Conservation (phyloP, 768 basidiomycete genomes). For the Leucocoprinus birnbaumii region DNA sequence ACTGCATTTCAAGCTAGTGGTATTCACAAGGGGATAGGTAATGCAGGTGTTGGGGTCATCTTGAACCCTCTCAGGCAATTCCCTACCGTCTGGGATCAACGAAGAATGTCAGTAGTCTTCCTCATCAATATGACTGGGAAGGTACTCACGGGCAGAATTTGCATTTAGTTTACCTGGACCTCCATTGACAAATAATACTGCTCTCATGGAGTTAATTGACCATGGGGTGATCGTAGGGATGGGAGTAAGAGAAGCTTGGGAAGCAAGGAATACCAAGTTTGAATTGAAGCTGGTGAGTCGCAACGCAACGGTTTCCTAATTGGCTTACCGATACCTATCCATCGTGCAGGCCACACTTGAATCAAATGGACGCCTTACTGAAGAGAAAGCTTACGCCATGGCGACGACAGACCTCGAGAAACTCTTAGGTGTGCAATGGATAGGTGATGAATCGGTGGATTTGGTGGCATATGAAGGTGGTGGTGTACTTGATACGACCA, state of each 20-base stretch:
- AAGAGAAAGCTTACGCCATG: constrained; percentile 38
- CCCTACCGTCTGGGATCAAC: constrained; percentile 72
- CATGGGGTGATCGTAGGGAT: constrained; percentile 82
- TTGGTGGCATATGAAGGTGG: constrained; percentile 62
- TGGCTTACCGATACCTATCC: too few relatives aligned
- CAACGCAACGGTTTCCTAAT: too few relatives aligned
- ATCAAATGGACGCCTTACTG: constrained; percentile 40
- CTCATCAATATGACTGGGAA: not conserved
- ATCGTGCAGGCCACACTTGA: constrained; percentile 46
- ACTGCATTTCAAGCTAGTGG: not conserved
- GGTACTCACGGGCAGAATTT: constrained; percentile 7
- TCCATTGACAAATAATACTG: constrained; percentile 63
- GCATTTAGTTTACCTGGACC: constrained; percentile 65
- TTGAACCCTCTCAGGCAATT: constrained; percentile 59
- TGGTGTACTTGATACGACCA: constrained; percentile 49
- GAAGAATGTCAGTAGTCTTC: constrained; percentile 49
- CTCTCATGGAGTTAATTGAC: constrained; percentile 58
- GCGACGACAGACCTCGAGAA: constrained; percentile 44
- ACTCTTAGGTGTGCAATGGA: constrained; percentile 34
- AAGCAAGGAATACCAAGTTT: constrained; percentile 72
- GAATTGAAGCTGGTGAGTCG: constrained; percentile 73
- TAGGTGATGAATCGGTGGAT: constrained; percentile 46
- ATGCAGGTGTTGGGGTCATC: constrained; percentile 47
- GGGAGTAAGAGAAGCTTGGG: constrained; percentile 65
- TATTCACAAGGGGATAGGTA: constrained; percentile 29